Conservation (phyloP, 371 early-diverging fungal genomes). For the Synchytrium microbalum region DNA sequence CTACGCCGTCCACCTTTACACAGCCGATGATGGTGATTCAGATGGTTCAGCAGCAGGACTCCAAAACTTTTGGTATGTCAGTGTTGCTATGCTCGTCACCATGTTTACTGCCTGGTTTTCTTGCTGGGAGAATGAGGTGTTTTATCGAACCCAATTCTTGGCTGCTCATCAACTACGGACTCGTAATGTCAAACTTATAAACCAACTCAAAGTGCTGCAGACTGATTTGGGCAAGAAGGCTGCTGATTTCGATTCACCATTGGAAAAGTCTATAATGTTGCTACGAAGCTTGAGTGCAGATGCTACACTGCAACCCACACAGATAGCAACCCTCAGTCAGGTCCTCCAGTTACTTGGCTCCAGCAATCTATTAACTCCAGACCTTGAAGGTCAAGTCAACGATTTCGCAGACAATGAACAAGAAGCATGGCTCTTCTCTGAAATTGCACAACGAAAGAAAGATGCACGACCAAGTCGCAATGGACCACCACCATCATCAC, state of each 20-base stretch:
- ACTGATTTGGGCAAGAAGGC: constrained; percentile 32
- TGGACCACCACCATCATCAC: not conserved
- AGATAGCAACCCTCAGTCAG: constrained; percentile 28
- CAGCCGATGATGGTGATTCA: not conserved
- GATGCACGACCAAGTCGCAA: not conserved
- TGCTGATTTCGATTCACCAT: constrained; percentile 40
- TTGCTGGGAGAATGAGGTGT: constrained; percentile 30
- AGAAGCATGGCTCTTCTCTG: constrained; percentile 41
- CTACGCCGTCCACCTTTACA: constrained; percentile 10
- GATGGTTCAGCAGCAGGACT: not conserved
- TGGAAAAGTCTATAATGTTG: constrained; percentile 38
- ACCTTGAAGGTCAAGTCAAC: constrained; percentile 33
- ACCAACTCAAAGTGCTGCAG: constrained; percentile 39
- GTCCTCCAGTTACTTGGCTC: constrained; percentile 33
- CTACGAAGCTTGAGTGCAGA: constrained; percentile 41
- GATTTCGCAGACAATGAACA: constrained; percentile 37
- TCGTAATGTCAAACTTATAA: constrained; percentile 36
- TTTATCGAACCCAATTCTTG: constrained; percentile 27
- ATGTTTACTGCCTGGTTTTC: constrained; percentile 16
- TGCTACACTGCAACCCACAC: constrained; percentile 25
- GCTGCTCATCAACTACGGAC: constrained; percentile 26
- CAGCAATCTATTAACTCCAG: constrained; percentile 38
- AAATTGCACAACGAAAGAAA: constrained; percentile 27
- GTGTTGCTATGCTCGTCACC: constrained; percentile 15
- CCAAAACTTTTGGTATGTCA: constrained; percentile 13